Evolutionary conservation across 1,139 yeast species (phyloP).

Genomic region (Wickerhamomyces sp.): DNA sequence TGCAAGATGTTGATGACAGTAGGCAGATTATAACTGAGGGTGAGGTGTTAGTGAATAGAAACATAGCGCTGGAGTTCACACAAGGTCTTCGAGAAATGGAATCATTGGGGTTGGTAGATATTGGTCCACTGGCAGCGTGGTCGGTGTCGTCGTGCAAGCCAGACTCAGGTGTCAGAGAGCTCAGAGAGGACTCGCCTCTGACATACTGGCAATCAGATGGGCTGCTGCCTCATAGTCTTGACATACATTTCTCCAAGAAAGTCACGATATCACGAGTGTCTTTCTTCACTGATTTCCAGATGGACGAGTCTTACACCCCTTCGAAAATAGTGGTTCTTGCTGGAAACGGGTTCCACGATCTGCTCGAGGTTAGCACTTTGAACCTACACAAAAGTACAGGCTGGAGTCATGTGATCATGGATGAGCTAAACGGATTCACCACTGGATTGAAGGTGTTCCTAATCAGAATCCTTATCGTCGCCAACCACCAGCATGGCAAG

Average conservation of each 20-base stretch:
- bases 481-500: slow-evolving; percentile 94
- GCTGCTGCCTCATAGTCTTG: slow-evolving; percentile 80
- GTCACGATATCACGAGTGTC: slow-evolving; percentile 70
- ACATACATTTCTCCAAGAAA: slow-evolving; percentile 75
- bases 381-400: slow-evolving; percentile 74
- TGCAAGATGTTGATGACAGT: background rate
- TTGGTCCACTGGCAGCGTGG: slow-evolving; percentile 86
- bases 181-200: slow-evolving; percentile 71
- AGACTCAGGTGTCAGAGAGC: slow-evolving; percentile 65
- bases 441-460: slow-evolving; percentile 70
- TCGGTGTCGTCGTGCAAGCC: slow-evolving; percentile 70
- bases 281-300: slow-evolving; percentile 58
- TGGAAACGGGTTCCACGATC: slow-evolving; percentile 84
- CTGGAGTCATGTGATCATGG: slow-evolving; percentile 76
- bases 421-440: slow-evolving; percentile 47
- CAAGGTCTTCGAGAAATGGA: slow-evolving; percentile 51
- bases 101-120: slow-evolving; percentile 55
- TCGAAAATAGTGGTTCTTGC: slow-evolving; percentile 64
- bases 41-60: slow-evolving; percentile 17
- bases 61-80: slow-evolving; percentile 13
- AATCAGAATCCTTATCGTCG: slow-evolving; percentile 61
- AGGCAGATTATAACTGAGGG: slow-evolving; percentile 8
- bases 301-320: slow-evolving; percentile 94
- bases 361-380: slow-evolving; percentile 66
- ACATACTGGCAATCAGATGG: slow-evolving; percentile 97